Percentiles rank a stretch among this genome's conserved stretches.
Evolutionary conservation across 2,329 filamentous ascomycete genomes (phyloP).

Genomic region (Chrysosporium queenslandicum): DNA sequence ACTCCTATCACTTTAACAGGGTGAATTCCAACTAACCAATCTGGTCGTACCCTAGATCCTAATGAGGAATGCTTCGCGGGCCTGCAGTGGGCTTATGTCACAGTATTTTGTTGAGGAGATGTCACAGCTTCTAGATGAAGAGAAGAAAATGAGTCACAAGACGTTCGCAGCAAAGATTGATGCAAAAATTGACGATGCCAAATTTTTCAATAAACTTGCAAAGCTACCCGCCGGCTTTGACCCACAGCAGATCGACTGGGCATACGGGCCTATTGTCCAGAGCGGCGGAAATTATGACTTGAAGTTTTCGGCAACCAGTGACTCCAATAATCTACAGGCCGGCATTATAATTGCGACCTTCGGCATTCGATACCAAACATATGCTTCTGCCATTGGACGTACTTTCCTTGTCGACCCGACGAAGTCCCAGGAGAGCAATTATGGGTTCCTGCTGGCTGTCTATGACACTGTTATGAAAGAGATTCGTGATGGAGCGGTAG

Average conservation of each 20-base stretch:
- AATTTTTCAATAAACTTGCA: conserved; percentile 77
- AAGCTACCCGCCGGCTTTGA: conserved; percentile 86
- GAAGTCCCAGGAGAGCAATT: conserved; percentile 88
- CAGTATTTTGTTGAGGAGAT: conserved; percentile 98
- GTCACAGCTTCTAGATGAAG: conserved; percentile 88
- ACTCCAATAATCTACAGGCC: conserved; percentile 73
- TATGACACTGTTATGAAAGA: conserved; percentile 88
- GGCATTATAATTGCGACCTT: conserved; percentile 90
- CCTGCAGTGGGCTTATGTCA: conserved; percentile 87
- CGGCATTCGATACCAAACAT: conserved; percentile 89
- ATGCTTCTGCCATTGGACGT: conserved; percentile 81
- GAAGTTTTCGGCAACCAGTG: conserved; percentile 65
- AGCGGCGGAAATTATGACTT: conserved; percentile 94
- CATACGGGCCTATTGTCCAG: conserved; percentile 79
- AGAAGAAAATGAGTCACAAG: conserved; percentile 93
- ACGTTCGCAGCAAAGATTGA: conserved; percentile 77
- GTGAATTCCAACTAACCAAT: conserved; percentile 10
- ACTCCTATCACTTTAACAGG: conserved; percentile 5
- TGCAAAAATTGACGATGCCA: conserved; percentile 81
- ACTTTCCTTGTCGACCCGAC: conserved; percentile 96
- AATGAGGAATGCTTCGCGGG: conserved; percentile 88
- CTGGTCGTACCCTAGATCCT: conserved; percentile 53
- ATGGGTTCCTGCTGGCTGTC: conserved; percentile 74
- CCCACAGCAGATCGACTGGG: conserved; percentile 83
- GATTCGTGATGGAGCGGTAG: conserved; percentile 71